Percentiles rank a stretch among this genome's conserved stretches.
Evolutionary conservation across 1,284 basidiomycete genomes (phyloP).

Genomic region (Thelephora terrestris): DNA sequence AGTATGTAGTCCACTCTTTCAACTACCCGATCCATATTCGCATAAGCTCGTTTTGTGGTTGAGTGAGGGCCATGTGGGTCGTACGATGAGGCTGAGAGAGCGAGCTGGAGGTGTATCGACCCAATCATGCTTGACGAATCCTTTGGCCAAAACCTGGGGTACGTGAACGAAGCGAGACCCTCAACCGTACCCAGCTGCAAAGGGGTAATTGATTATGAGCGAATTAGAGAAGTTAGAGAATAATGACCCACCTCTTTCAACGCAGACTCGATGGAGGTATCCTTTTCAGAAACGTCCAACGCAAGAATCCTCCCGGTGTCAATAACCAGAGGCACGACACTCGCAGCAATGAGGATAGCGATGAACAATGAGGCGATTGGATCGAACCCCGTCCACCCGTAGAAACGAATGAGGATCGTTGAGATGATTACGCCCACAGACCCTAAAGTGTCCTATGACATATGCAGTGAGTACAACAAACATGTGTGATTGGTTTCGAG

Average conservation of each 20-base stretch:
- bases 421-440: conserved; percentile 99
- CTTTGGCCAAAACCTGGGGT: conserved; percentile 93
- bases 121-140: conserved; percentile 82
- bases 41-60: conserved; percentile 38
- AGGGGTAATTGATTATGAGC: neutral
- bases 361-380: conserved; percentile 98
- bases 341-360: conserved; percentile 89
- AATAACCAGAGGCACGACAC: conserved; percentile 89
- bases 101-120: conserved; percentile 81
- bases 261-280: conserved; percentile 59
- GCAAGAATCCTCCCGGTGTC: conserved; percentile 87
- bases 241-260: conserved; percentile 57
- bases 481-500: neutral
- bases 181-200: conserved; percentile 50
- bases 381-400: conserved; percentile 99
- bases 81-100: conserved; percentile 40
- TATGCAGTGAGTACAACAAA: conserved; percentile 4
- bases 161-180: conserved; percentile 74
- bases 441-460: conserved; percentile 67
- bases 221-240: neutral
- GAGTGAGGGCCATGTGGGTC: conserved; percentile 48
- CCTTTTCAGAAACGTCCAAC: conserved; percentile 73
- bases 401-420: conserved; percentile 90
- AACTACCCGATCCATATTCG: conserved; percentile 60
- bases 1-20: conserved; percentile 67